Evolutionary conservation across 73 alveolate genomes (phyloP), one percentile per base, ranked within the genome.

Genomic region (Paramecium bursaria): DNA sequence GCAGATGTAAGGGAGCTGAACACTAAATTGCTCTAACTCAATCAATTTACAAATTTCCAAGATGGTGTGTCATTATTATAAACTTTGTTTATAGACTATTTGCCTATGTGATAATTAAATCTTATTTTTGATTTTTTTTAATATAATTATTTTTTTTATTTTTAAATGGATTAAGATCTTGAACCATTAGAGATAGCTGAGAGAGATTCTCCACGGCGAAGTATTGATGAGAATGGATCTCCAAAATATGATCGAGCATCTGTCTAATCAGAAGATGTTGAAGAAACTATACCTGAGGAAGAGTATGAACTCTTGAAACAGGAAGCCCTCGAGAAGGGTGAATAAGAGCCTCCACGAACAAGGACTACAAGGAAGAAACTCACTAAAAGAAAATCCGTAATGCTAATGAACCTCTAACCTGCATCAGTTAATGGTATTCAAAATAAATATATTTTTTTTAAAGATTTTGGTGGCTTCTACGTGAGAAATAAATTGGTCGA

Each of bases 271-370:
- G 88, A 76, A 17, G 88, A 76, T 35, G 29, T 52, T 2, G 88
- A 76, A 35, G 88, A 76, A 33, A 21, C n/a, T n/a, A 76, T 76
- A 33, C 88, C 88, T 0, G 79, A 57, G 9, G 88, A 76, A 76
- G 88, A 76, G 17, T 53, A 52, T 30, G 88, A 76, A 21, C 44
- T 51, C 15, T 17, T 76, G 33, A 76, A 67, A 76, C 42, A 76
- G 39, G 88, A 76, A 14, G 88, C 88, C 15, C 42, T 51, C n/a
- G 76, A 49, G 17, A 54, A 51, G 29, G 85, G 85, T 22, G 76
- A 79, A 3, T 30, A 79, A 13, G 89, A 53, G 10, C 74, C 85
- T 14, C 51, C 88, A 13, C 50, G 31, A 49, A 76, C 51, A 11
- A 30, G 74, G 19, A 79, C 52, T 29, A 44, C 61, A n/a, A 76